Evolutionary conservation across 371 early-diverging fungal genomes (phyloP).

Genomic region (Rhizopus stolonifer): DNA sequence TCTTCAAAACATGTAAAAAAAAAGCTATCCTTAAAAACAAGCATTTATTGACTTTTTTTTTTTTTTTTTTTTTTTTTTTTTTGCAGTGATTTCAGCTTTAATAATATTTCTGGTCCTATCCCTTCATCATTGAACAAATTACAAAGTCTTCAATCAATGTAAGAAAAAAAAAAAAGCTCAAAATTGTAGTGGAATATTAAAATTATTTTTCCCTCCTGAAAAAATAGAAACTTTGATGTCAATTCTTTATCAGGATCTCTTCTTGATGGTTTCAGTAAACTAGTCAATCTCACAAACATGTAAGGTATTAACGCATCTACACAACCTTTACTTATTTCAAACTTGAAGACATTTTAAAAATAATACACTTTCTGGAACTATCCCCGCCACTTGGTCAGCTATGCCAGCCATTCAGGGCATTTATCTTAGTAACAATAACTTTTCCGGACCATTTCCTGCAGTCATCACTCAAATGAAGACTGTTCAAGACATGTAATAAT

Average conservation of each 20-base stretch:
- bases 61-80: not conserved
- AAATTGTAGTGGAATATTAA: not conserved
- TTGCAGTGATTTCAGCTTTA: slow-evolving; percentile 49
- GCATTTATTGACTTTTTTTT: not conserved
- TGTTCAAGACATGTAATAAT: slow-evolving; percentile 27
- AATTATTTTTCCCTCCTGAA: not conserved
- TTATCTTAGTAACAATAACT: slow-evolving; percentile 41
- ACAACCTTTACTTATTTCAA: not conserved
- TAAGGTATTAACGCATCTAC: slow-evolving; percentile 6
- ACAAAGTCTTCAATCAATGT: slow-evolving; percentile 28
- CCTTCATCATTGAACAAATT: slow-evolving; percentile 37
- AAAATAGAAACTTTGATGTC: slow-evolving; percentile 39
- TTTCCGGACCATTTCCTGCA: slow-evolving; percentile 36
- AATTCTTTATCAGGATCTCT: slow-evolving; percentile 34
- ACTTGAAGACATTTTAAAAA: slow-evolving; percentile 41
- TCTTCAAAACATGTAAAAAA: slow-evolving; percentile 43
- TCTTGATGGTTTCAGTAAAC: slow-evolving; percentile 23
- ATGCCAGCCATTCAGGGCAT: slow-evolving; percentile 19
- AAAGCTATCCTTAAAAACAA: not conserved
- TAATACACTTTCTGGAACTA: slow-evolving; percentile 41
- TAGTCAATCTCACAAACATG: slow-evolving; percentile 34
- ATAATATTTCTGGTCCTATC: slow-evolving; percentile 46
- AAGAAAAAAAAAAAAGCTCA: not conserved
- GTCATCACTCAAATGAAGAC: slow-evolving; percentile 17
- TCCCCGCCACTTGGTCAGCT: slow-evolving; percentile 37